Conservation (phyloP, 345 rosid genomes). For the Anacardium occidentale region DNA sequence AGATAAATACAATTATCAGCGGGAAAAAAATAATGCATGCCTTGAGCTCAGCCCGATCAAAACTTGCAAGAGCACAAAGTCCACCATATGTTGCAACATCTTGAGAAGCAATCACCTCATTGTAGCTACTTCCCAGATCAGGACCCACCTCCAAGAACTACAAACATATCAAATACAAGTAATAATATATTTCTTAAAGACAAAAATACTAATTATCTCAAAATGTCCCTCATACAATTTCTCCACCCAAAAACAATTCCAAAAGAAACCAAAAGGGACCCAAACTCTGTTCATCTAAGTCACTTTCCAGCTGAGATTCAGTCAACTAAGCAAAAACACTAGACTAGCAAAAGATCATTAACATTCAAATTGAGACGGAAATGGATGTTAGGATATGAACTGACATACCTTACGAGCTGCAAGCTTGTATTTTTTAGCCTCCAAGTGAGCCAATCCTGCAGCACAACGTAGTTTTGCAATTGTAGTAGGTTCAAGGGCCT, state of each 20-base stretch:
- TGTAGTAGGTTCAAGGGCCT: constrained; percentile 59
- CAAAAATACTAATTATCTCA: too few species aligned
- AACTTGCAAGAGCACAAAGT: constrained; percentile 96
- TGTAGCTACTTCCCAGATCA: constrained; percentile 80
- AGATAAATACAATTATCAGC: constrained; percentile 3
- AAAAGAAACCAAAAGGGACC: too few species aligned
- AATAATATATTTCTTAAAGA: too few species aligned
- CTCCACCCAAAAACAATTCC: background rate
- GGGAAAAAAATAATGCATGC: constrained; percentile 33
- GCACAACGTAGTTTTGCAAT: constrained; percentile 82
- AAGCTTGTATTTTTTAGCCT: constrained; percentile 82
- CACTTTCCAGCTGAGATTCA: too few species aligned
- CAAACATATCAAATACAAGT: constrained; percentile 20
- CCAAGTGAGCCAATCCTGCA: constrained; percentile 92
- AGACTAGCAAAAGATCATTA: background rate
- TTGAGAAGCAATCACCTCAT: constrained; percentile 95
- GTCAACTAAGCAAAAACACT: background rate
- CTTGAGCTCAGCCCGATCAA: constrained; percentile 93
- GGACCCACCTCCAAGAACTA: constrained; percentile 95
- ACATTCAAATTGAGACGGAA: background rate
- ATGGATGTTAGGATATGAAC: background rate
- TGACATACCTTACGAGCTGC: constrained; percentile 92
- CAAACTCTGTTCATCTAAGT: too few species aligned
- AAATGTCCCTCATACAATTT: too few species aligned
- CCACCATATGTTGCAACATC: constrained; percentile 99